These are phyloP conservation scores for Fusarium sp. DNA, from an alignment of 2,329 filamentous ascomycete genomes.

Conservation along the genomic window DNA sequence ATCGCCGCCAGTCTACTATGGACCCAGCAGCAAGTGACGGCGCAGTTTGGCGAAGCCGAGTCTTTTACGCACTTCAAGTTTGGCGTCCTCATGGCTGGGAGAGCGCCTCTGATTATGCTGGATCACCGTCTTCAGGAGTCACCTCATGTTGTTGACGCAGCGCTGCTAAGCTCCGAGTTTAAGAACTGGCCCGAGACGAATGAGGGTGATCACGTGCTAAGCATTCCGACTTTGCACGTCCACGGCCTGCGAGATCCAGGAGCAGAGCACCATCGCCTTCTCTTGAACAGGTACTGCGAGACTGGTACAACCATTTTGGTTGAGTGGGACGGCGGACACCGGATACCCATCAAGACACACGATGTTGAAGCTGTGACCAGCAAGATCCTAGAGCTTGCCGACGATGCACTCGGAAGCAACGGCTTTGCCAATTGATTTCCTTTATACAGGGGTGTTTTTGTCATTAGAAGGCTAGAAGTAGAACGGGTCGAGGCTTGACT, in stretches of 20 bases:
- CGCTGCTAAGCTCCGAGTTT: slow-evolving; percentile 44
- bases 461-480: too few species aligned
- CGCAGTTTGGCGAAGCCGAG: slow-evolving; percentile 51
- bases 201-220: slow-evolving; percentile 56
- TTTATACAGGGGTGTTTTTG: too few species aligned
- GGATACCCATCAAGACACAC: slow-evolving; percentile 77
- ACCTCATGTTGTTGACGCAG: slow-evolving; percentile 56
- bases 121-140: slow-evolving; percentile 67
- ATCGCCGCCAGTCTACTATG: slow-evolving; percentile 72
- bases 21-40: slow-evolving; percentile 71
- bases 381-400: slow-evolving; percentile 49
- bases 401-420: background rate
- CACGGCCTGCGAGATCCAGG: slow-evolving; percentile 73
- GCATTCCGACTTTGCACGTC: slow-evolving; percentile 56
- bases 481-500: too few species aligned
- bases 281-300: slow-evolving; percentile 74
- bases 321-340: slow-evolving; percentile 82
- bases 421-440: slow-evolving; percentile 16
- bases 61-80: slow-evolving; percentile 51
- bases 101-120: slow-evolving; percentile 52
- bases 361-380: slow-evolving; percentile 70
- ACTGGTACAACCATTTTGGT: slow-evolving; percentile 68
- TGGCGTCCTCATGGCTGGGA: slow-evolving; percentile 55
- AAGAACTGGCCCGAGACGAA: slow-evolving; percentile 62
- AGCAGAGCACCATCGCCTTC: slow-evolving; percentile 63